Evolutionary conservation across 2,329 filamentous ascomycete species (phyloP).

Genomic region (Neophaeococcomyces aloes): DNA sequence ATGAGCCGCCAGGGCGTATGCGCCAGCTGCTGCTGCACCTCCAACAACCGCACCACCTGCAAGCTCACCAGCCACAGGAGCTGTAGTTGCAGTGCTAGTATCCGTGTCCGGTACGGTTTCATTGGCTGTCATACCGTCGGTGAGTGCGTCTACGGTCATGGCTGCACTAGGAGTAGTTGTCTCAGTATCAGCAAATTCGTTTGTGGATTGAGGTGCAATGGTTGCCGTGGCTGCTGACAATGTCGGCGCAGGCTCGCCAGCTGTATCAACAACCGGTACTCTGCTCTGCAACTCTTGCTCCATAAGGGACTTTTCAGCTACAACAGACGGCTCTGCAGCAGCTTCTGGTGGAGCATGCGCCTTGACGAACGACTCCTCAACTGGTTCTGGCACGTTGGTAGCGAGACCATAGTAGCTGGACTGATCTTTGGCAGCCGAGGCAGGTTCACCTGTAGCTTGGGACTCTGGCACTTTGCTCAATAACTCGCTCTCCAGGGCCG

Average conservation of each 20-base stretch:
- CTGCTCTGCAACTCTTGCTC: constrained; percentile 61
- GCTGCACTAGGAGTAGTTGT: too few relatives aligned
- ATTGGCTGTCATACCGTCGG: neutral
- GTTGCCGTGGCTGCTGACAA: constrained; percentile 30
- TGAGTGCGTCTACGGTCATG: neutral
- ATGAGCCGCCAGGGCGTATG: neutral
- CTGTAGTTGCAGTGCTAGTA: constrained; percentile 1
- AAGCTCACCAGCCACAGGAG: neutral
- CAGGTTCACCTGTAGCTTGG: constrained; percentile 28
- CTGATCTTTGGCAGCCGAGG: constrained; percentile 30
- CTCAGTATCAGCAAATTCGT: too few relatives aligned
- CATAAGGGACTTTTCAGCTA: constrained; percentile 63
- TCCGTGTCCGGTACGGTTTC: constrained; percentile 2
- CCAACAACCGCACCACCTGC: constrained; percentile 2
- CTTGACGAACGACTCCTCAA: constrained; percentile 35
- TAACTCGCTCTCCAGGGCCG: constrained; percentile 61
- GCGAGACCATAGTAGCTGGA: constrained; percentile 29
- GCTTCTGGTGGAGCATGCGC: constrained; percentile 60
- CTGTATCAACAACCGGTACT: constrained; percentile 27
- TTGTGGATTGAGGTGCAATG: constrained; percentile 26
- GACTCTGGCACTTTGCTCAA: constrained; percentile 39
- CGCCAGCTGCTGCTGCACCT: neutral
- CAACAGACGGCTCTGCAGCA: constrained; percentile 54
- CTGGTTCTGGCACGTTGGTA: constrained; percentile 33
- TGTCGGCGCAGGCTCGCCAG: constrained; percentile 32